phyloP scores from a whole-genome alignment of 257 asterid species.

The Penstemon davidsonii region DNA sequence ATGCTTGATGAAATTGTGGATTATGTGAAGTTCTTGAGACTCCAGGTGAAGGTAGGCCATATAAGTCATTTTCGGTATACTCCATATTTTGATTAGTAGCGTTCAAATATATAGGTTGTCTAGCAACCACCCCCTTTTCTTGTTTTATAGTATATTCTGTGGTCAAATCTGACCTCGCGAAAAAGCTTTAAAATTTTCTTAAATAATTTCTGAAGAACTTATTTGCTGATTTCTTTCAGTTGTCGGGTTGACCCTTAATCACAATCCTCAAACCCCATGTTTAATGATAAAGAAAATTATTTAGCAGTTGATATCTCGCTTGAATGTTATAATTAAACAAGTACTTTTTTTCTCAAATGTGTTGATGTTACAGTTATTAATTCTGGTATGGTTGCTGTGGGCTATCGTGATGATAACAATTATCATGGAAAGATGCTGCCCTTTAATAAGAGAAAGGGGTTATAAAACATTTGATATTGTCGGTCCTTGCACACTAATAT shows the following conservation, averaged over 20 bases:
- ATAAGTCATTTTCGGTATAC: background rate
- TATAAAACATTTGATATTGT: background rate
- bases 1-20: conserved; percentile 98
- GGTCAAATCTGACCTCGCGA: background rate
- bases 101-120: background rate
- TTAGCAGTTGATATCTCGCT: background rate
- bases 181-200: conserved; percentile 1
- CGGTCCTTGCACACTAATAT: background rate
- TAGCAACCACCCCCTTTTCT: background rate
- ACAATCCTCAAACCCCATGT: background rate
- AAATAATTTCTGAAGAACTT: background rate
- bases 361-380: background rate
- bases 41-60: conserved; percentile 86
- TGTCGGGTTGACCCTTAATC: too few relatives aligned
- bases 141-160: too few relatives aligned
- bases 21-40: conserved; percentile 93
- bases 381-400: too few relatives aligned
- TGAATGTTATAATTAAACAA: conserved; percentile 2
- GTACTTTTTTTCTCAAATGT: background rate
- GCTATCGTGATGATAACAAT: conserved; percentile 20
- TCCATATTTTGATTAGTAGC: background rate
- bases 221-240: background rate
- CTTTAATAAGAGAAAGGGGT: conserved; percentile 16
- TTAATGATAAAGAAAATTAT: background rate
- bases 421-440: conserved; percentile 4